Evolutionary conservation across 106 monocot genomes (phyloP), one percentile per base, ranked within the genome.

Genomic region (Dioscorea alata): DNA sequence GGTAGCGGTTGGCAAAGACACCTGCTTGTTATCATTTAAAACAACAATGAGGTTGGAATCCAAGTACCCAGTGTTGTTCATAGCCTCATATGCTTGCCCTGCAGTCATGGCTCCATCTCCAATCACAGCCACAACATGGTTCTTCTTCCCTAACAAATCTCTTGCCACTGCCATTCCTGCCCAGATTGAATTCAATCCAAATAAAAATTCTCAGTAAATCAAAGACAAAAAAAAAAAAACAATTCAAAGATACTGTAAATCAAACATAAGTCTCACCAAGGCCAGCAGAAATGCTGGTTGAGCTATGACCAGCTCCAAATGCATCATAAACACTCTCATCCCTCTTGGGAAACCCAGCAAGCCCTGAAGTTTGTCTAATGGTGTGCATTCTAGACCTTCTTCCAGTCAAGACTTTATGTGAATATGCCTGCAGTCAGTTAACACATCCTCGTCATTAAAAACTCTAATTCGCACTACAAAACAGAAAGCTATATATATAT

Each of bases 51-150:
- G 74, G 61, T 94, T 85, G 9, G 94, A 66, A 59, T 94, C 87
- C 31, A 94, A 65, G 49, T 77, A 94, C 0, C 94, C 94, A 0
- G 83, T 28, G 52, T 94, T 94, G 75, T 91, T 94, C 94, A 94
- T 90, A 23, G 94, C 94, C 76, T 94, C 94, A 12, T 88, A 94
- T 1, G 90, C 94, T 69, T 94, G 94, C 12, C 94, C 94, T 10
- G 90, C 94, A 0, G 90, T 94, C 88, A 91, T 94, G 64, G 94
- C 88, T 59, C 94, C 90, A 61, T 94, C 90, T 24, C 94, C 90
- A 8, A 94, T 94, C 4, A 94, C 94, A 12, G 94, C 71, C 25
- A 94, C 81, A 4, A 94, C 90, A 71, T 91, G 78, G 73, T 91
- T 94, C 65, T 81, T 88, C 70, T 81, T 81, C 54, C 90, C 94